Evolutionary conservation across 208 protist genomes (phyloP), one percentile per base, ranked within the genome.

Genomic region (Lotmaria passim): DNA sequence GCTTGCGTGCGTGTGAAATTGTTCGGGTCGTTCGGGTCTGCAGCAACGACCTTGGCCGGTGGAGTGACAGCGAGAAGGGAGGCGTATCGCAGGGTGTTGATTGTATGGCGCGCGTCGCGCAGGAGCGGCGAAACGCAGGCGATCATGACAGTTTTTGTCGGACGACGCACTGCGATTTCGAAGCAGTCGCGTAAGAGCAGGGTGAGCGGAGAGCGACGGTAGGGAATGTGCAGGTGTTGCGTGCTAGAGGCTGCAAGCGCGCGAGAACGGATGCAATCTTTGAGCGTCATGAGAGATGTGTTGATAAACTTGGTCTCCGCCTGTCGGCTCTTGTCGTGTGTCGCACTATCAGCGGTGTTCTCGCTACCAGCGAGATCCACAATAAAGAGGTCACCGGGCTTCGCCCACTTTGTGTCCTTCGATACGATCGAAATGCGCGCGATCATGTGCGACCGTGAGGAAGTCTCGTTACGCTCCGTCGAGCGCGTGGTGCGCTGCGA

Each of bases 251-350:
- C 78, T 15, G 85, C 84, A 19, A 89, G 78, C 2, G 84, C 89
- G 12, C 89, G 83, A 17, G 87, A 68, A 30, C 92, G 83, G 65
- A 96, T 95, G 73, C 92, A 96, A 58, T 96, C 92, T 63, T 96
- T 96, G 39, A 96, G 73, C 0, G 90, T 95, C 92, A 96, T 96
- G n/a, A 96, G 74, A n/a, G 92, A 96, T 10, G 92, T 92, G 73
- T 96, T 96, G 53, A 96, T 96, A 66, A 95, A 94, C 58, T 94
- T 94, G 24, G 92, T 86, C 63, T 96, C 89, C 31, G 75, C 75
- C 53, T 93, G 87, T 5, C 90, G 82, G 21, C 59, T 76, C 71
- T 92, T 93, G 75, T 96, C 90, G 78, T 96, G 92, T 8, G 85
- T 94, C 7, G 92, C 81, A 56, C 85, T 92, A 61, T 96, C 92